Conservation (phyloP, 2,329 filamentous ascomycete genomes). For the Colletotrichum theobromicola region DNA sequence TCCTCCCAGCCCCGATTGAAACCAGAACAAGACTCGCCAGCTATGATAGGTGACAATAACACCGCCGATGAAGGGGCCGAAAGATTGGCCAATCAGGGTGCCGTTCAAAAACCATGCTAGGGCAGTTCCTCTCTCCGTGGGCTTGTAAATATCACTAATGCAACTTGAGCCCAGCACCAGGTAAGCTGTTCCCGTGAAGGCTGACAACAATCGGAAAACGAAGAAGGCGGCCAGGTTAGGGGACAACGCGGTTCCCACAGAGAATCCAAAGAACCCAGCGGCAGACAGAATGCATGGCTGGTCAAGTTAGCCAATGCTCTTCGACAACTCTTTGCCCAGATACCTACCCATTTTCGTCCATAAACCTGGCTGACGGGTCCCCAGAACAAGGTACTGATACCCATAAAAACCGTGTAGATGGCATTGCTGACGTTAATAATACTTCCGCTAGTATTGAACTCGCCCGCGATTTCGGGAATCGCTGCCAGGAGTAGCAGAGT, state of each 20-base stretch:
- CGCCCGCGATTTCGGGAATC: slow-evolving; percentile 73
- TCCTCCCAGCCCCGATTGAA: slow-evolving; percentile 67
- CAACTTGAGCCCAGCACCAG: slow-evolving; percentile 70
- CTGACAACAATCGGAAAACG: slow-evolving; percentile 71
- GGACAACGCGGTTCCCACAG: slow-evolving; percentile 68
- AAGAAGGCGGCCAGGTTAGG: slow-evolving; percentile 71
- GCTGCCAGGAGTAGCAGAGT: slow-evolving; percentile 66
- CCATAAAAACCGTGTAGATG: slow-evolving; percentile 77
- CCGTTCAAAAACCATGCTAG: slow-evolving; percentile 71
- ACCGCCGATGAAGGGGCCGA: slow-evolving; percentile 70
- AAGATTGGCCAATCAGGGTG: slow-evolving; percentile 68
- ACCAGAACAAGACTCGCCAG: slow-evolving; percentile 77
- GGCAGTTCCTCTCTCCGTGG: slow-evolving; percentile 68
- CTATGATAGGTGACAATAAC: slow-evolving; percentile 71
- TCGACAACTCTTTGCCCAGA: slow-evolving; percentile 28
- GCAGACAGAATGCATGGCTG: slow-evolving; percentile 25
- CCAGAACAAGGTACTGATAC: slow-evolving; percentile 67
- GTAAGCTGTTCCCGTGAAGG: slow-evolving; percentile 73
- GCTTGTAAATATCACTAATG: slow-evolving; percentile 62
- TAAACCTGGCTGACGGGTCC: slow-evolving; percentile 68
- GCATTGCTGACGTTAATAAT: slow-evolving; percentile 75
- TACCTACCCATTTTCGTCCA: slow-evolving; percentile 52
- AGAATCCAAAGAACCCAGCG: slow-evolving; percentile 65
- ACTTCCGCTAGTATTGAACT: slow-evolving; percentile 67
- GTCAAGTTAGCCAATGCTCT: too few species aligned